phyloP scores from a whole-genome alignment of 2,329 filamentous ascomycete genomes.

The Sodiomyces alkalinus region DNA sequence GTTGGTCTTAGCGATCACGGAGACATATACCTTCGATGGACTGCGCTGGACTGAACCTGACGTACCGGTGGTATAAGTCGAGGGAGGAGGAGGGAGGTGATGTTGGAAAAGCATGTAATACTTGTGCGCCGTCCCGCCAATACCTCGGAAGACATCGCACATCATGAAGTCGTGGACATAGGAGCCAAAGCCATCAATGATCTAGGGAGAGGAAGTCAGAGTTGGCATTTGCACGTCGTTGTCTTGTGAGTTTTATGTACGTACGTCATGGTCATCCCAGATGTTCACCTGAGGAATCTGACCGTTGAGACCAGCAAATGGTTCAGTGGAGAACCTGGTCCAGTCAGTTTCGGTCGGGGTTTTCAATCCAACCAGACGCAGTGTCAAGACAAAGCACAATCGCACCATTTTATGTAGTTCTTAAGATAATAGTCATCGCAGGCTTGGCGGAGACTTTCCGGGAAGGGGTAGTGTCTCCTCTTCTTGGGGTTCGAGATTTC shows the following conservation, averaged over 20 bases:
- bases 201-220: conserved; percentile 33
- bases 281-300: conserved; percentile 95
- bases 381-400: conserved; percentile 2
- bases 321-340: conserved; percentile 54
- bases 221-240: no score
- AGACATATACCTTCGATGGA: no score
- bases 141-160: conserved; percentile 78
- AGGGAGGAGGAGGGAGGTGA: conserved; percentile 69
- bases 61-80: conserved; percentile 67
- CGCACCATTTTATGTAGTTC: conserved; percentile 64
- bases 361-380: no score
- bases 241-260: conserved; percentile 36
- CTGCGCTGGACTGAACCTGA: no score
- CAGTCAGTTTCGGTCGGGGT: conserved; percentile 44
- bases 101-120: conserved; percentile 99
- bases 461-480: conserved; percentile 65
- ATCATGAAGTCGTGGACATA: conserved; percentile 91
- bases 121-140: conserved; percentile 88
- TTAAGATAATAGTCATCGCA: conserved; percentile 86
- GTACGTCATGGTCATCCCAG: conserved; percentile 96
- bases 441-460: conserved; percentile 61
- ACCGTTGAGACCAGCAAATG: conserved; percentile 74
- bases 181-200: conserved; percentile 84
- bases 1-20: conserved; percentile 26
- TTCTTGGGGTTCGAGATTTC: conserved; percentile 69